Evolutionary conservation across 202 grass and related monocot species (phyloP).

Genomic region (Panicum hallii): DNA sequence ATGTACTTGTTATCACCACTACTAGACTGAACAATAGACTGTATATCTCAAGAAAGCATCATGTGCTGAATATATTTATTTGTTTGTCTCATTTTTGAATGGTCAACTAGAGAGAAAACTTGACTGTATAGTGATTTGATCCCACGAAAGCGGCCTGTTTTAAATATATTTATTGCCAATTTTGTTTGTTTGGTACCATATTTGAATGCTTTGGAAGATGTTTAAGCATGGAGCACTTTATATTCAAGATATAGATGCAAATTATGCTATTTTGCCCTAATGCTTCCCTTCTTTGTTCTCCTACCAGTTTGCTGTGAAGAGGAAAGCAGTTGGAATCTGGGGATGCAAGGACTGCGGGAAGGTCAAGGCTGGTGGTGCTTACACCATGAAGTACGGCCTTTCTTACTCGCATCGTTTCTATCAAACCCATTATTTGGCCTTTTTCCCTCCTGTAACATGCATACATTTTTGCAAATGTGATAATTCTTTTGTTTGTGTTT

Average conservation of each 20-base stretch:
- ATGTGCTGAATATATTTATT: not conserved
- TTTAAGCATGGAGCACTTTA: not conserved
- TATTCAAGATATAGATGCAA: not conserved
- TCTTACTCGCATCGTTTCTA: not conserved
- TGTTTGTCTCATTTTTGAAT: not conserved
- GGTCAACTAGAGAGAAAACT: not conserved
- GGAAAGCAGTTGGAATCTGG: constrained; percentile 94
- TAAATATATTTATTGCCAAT: not conserved
- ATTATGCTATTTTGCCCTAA: not conserved
- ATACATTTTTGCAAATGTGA: not conserved
- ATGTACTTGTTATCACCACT: not conserved
- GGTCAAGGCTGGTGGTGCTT: constrained; percentile 93
- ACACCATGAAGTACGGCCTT: constrained; percentile 76
- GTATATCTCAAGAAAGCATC: not conserved
- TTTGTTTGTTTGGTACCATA: not conserved
- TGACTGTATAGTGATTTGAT: not conserved
- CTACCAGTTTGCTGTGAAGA: constrained; percentile 86
- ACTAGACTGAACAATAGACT: not conserved
- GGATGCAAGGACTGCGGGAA: constrained; percentile 95
- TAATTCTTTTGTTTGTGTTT: constrained; percentile 28
- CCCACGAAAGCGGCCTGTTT: not conserved
- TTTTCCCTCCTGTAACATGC: not conserved
- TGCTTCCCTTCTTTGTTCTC: not conserved
- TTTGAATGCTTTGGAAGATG: not conserved
- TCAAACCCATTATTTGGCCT: not conserved